Evolutionary conservation across 2,329 filamentous ascomycete genomes (phyloP).

Genomic region (Aspergillus puulaauensis): DNA sequence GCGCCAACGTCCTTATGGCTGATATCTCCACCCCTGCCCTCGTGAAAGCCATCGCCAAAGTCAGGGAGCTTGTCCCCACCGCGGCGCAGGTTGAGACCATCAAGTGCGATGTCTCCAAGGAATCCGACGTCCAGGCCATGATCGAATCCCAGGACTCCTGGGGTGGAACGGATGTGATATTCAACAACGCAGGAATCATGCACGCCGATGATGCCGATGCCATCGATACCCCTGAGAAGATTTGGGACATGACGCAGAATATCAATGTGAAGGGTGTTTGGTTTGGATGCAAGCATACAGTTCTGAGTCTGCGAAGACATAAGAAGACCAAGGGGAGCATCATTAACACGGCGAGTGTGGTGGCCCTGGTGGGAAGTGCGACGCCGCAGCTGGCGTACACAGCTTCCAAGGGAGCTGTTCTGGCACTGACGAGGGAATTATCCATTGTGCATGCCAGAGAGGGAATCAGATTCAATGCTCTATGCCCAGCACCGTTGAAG

Average conservation of each 20-base stretch:
- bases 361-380: constrained; percentile 81
- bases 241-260: constrained; percentile 90
- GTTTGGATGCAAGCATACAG: constrained; percentile 91
- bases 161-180: constrained; percentile 75
- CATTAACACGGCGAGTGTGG: constrained; percentile 90
- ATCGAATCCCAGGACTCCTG: constrained; percentile 74
- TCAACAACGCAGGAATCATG: constrained; percentile 99
- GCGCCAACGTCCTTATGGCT: constrained; percentile 78
- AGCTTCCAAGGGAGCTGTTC: constrained; percentile 86
- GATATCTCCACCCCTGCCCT: constrained; percentile 80
- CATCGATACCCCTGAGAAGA: constrained; percentile 78
- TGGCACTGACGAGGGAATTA: constrained; percentile 85
- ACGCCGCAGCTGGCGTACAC: constrained; percentile 92
- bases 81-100: constrained; percentile 21
- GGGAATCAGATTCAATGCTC: constrained; percentile 80
- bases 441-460: constrained; percentile 91
- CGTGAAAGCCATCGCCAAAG: constrained; percentile 71
- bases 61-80: constrained; percentile 67
- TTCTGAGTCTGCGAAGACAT: constrained; percentile 75
- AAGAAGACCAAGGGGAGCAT: constrained; percentile 77
- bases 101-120: constrained; percentile 74
- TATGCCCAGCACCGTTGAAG: constrained; percentile 90
- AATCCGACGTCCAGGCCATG: constrained; percentile 72
- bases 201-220: constrained; percentile 79
- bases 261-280: constrained; percentile 99